Base-by-base conservation (phyloP, 495 filamentous ascomycete genomes). In the Penicillium canescens region DNA sequence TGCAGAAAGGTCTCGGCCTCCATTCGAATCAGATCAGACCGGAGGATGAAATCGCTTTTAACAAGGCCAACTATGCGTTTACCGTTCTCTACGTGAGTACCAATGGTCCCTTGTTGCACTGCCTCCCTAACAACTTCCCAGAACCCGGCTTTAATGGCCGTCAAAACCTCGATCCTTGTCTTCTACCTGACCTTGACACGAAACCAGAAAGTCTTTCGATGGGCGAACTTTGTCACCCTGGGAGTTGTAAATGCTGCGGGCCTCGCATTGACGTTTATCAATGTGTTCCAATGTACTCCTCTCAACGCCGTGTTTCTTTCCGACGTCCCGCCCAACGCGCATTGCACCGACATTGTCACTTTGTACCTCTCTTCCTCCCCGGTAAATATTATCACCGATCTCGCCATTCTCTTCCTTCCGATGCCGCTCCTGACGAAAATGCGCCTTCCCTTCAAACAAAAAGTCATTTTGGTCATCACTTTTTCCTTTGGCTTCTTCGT, bases 91-190 rank as follows among this genome's bases (percentile, higher is more conserved):
- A 95, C 67, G 88, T 91, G 68, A 52, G 87, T 81, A 8, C 11
- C 42, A 35, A 33, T 10, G 4, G 26, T 10, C 4, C 14, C 28
- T 36, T 14, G 8, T 40, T 1, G 6, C 12, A 24, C 9, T 7
- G 23, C 26, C 18, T 44, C 54, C 18, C 51, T 41, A 39, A 51
- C 52, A 31, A 21, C 39, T n/a, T 10, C 36, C 20, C 55, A 96
- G 90, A 95, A 96, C 64, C 92, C 93, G 11, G 87, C 91, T 4
- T 79, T 96, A 48, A 79, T 79, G 76, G 64, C 71, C 35, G 66
- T 91, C 43, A 98, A 96, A 72, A 91, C 90, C 4, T 93, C 90
- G n/a, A 91, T 98, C 57, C 80, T 96, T 44, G 71, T 92, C 52
- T 96, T 95, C 67, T 96, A 91, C 73, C 79, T 96, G 26, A 84